Evolutionary conservation across 495 filamentous ascomycete genomes (phyloP).

Genomic region (Alectoria sarmentosa): DNA sequence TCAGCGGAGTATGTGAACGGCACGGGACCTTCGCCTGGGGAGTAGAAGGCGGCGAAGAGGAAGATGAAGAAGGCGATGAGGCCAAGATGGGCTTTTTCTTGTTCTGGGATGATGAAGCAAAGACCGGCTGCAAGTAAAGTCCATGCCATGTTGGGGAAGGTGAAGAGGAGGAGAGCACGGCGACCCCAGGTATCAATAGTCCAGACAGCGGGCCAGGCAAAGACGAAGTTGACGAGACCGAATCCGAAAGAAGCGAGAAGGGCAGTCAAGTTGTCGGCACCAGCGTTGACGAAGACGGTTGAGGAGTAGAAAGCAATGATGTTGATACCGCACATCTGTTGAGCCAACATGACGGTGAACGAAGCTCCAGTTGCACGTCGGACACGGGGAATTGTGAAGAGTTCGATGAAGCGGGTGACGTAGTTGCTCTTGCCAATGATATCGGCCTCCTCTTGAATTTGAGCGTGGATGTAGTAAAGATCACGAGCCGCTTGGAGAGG

Average conservation of each 20-base stretch:
- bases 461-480: conserved; percentile 58
- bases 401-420: conserved; percentile 50
- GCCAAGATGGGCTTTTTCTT: conserved; percentile 40
- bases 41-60: conserved; percentile 62
- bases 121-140: conserved; percentile 42
- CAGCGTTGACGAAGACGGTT: conserved; percentile 53
- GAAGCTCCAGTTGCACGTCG: conserved; percentile 60
- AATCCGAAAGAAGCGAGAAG: conserved; percentile 52
- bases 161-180: conserved; percentile 43
- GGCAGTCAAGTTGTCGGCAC: conserved; percentile 36
- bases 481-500: conserved; percentile 57
- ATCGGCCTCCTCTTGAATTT: conserved; percentile 47
- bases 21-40: conserved; percentile 62
- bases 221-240: conserved; percentile 50
- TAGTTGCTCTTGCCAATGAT: conserved; percentile 45
- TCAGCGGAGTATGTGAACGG: conserved; percentile 73
- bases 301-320: conserved; percentile 68
- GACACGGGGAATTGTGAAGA: conserved; percentile 63
- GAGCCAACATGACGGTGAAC: conserved; percentile 60
- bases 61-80: conserved; percentile 59
- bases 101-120: conserved; percentile 38
- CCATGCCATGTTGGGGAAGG: conserved; percentile 46
- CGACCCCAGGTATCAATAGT: conserved; percentile 45
- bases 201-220: conserved; percentile 47
- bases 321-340: conserved; percentile 56